Base-by-base conservation (phyloP, 1,284 basidiomycete species). In the Blastosporella zonata region DNA sequence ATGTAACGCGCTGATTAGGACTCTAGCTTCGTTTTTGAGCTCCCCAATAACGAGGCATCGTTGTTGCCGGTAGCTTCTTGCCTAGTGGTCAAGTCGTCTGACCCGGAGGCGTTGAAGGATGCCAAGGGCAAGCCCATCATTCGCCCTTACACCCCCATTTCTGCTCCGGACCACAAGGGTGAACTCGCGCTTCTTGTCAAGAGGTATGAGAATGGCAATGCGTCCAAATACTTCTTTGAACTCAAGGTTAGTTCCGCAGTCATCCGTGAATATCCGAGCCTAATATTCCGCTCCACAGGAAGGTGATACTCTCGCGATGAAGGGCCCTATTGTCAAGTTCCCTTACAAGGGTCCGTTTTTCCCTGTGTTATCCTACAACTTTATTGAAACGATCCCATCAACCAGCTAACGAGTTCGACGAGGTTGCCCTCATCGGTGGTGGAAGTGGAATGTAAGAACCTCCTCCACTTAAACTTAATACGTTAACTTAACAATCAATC, bases 381-480 rank as follows among this genome's bases (percentile, higher is more conserved):
- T 12, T 34, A 2, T 28, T 31, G 29, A 31, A n/a, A n/a, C n/a
- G n/a, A n/a, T n/a, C n/a, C n/a, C n/a, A n/a, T n/a, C n/a, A n/a
- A n/a, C 18, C 55, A 90, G 87, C 78, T 58, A 94, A 95, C 67
- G 80, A 90, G 64, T 87, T 92, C 54, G 88, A 95, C 43, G 73
- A 91, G 58, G 86, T 97, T 52, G 89, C 87, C 31, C 75, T 96
- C 63, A 90, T 98, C 60, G 92, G 91, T 36, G 96, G 96, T 52
- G 92, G 92, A 39, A 86, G 80, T 55, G 93, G 93, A 62, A 90
- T 90, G 85, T 87, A 62, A 59, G 81, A 67, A 44, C 6, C 35
- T 53, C 23, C 21, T 39, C 37, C 3, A 17, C 34, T 20, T 31
- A 6, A 15, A 35, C 49, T 29, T 53, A 61, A 64, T 39, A 50